Base-by-base conservation (phyloP, 1,284 basidiomycete genomes). In the Ustilago cynodontis region DNA sequence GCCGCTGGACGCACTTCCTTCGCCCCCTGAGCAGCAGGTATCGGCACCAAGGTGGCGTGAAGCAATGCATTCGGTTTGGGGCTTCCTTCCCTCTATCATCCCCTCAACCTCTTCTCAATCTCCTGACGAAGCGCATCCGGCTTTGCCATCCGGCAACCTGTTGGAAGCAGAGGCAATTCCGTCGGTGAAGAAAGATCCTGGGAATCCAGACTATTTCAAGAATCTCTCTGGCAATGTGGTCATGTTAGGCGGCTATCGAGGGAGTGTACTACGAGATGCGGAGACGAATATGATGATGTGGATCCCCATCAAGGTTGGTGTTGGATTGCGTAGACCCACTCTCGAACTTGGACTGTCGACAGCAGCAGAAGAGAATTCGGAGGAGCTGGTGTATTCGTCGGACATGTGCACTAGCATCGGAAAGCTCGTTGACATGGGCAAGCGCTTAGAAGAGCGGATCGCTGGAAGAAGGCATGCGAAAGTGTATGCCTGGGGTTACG, bases 201-300 rank as follows among this genome's bases (percentile, higher is more conserved):
- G 78, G 67, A 51, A 64, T 66, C 65, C 71, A 11, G 63, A 72
- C 41, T 80, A 78, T 59, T 82, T 84, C 77, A 69, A 78, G 28
- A 59, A 65, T n/a, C 63, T 86, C 8, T 66, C 70, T 14, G 84
- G 85, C 5, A 83, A 85, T 56, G 83, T 86, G 4, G 56, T 86
- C 24, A 74, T 85, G 56, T 26, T 86, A 22, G 86, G 86, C 13
- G 86, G 86, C 0, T 86, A 84, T 67, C 65, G 86, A 9, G 86
- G 86, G 0, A 76, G 70, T n/a, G 80, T 86, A 9, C 68, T 86
- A 6, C 62, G 85, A 20, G 83, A 85, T 51, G 80, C 82, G 11
- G 71, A 72, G 35, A 82, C 83, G 0, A 55, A 66, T 49, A 73
- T 79, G 68, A 77, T 85, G 63, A 58, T 86, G 28, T 86, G 85